Evolutionary conservation across 768 basidiomycete genomes (phyloP), one percentile per base, ranked within the genome.

Genomic region (Rhodosporidiobolus odoratus): DNA sequence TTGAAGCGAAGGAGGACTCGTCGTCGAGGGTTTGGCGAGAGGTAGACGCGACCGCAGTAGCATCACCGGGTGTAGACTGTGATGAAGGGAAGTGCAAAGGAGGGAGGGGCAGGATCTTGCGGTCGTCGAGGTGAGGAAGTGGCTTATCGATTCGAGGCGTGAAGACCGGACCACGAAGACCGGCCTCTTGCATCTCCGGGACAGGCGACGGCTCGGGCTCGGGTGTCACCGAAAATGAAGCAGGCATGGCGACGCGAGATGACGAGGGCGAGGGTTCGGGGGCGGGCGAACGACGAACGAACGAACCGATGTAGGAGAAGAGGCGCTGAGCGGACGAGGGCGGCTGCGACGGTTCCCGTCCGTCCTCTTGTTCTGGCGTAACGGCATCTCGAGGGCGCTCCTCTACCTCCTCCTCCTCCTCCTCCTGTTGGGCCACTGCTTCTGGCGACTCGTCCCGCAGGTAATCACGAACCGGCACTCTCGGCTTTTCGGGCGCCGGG

Each of bases 251-350:
- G 17, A 61, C 56, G 30, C 56, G 65, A 0, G 53, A 45, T 32
- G 69, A 62, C 2, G 65, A 40, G 25, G 69, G 56, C 0, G 65
- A 62, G 6, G 61, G 61, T 5, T 47, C 59, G 13, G 68, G 68
- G 3, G 53, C 69, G 1, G 69, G 69, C 0, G 69, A 60, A 16
- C 68, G 68, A 5, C 65, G 58, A 17, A 74, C 66, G 59, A 74
- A 57, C 0, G 65, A 66, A 16, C 73, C 73, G 58, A 70, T 53
- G 65, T 67, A 74, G 23, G 65, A 67, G 40, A 74, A 61, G 34
- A 74, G 40, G 35, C 62, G 58, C 32, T 41, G 47, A 1, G 68
- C 73, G 5, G 68, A 61, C 1, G 62, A 61, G 0, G 68, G 41
- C 3, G 73, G 41, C 21, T 27, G 8, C 27, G 58, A 32, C 3